Evolutionary conservation across 441 rosid genomes (phyloP).

Genomic region (Kokia cookei): DNA sequence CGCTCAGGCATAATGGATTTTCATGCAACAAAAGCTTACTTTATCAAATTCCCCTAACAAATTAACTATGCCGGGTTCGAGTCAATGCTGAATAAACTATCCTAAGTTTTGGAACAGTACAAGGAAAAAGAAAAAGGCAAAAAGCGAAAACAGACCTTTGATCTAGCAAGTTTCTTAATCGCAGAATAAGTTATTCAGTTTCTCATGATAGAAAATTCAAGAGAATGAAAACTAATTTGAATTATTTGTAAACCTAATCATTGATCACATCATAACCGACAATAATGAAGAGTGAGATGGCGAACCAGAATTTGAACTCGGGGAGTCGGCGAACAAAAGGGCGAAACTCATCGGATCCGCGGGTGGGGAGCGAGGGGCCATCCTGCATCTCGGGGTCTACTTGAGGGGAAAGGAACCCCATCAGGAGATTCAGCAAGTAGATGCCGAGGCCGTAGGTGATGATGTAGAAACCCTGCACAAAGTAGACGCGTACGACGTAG

Average conservation of each 20-base stretch:
- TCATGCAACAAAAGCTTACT: background rate
- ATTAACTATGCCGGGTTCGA: background rate
- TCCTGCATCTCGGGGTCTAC: slow-evolving; percentile 59
- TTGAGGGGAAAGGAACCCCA: slow-evolving; percentile 82
- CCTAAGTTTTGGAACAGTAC: background rate
- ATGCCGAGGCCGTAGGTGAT: slow-evolving; percentile 76
- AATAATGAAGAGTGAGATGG: background rate
- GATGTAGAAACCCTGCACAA: slow-evolving; percentile 78
- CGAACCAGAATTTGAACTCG: slow-evolving; percentile 84
- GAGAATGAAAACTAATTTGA: background rate
- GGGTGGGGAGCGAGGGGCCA: slow-evolving; percentile 66
- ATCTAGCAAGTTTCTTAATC: background rate
- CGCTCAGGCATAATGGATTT: background rate
- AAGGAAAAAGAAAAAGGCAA: background rate
- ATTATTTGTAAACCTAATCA: background rate
- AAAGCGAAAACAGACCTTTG: background rate
- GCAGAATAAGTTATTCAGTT: background rate
- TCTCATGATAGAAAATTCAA: background rate
- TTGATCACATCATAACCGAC: too few relatives aligned
- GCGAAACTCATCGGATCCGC: slow-evolving; percentile 73
- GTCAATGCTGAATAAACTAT: background rate
- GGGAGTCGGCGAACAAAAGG: slow-evolving; percentile 68
- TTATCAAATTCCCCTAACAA: background rate
- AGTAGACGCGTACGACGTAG: slow-evolving; percentile 70
- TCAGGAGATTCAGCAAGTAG: slow-evolving; percentile 62